Conservation (phyloP, 768 basidiomycete species). For the Lepiota brunneoincarnata region DNA sequence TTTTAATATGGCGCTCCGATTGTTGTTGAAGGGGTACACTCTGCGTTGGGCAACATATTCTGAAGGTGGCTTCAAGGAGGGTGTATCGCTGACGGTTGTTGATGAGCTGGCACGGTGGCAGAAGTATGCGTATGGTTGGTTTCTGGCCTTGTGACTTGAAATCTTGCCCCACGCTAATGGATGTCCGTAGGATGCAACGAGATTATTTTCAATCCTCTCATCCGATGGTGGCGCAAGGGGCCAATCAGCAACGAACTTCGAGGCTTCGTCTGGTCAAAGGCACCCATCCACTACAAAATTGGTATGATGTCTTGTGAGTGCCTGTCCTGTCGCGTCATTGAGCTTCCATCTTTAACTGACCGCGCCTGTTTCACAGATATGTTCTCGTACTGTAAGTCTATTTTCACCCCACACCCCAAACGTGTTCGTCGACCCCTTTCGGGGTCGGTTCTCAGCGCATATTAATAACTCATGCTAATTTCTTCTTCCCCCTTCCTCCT, state of each 20-base stretch:
- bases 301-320: constrained; percentile 69
- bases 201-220: constrained; percentile 82
- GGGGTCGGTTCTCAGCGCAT: not conserved
- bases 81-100: constrained; percentile 80
- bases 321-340: constrained; percentile 2
- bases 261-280: constrained; percentile 70
- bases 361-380: constrained; percentile 31
- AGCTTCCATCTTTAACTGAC: not conserved
- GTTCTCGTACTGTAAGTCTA: constrained; percentile 42
- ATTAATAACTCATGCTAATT: not conserved
- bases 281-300: constrained; percentile 81
- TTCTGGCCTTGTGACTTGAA: constrained; percentile 7
- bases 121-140: constrained; percentile 59
- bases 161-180: not conserved
- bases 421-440: not conserved
- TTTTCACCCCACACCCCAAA: constrained; percentile 10
- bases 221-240: constrained; percentile 71
- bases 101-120: constrained; percentile 93
- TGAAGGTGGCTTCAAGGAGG: constrained; percentile 84
- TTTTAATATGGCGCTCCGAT: constrained; percentile 71
- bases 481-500: not conserved
- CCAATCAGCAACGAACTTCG: constrained; percentile 78
- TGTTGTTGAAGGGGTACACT: constrained; percentile 69
- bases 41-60: constrained; percentile 85
- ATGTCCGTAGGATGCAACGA: constrained; percentile 53